Conservation (phyloP, 331 rosid genomes). For the Acacia concinna region DNA sequence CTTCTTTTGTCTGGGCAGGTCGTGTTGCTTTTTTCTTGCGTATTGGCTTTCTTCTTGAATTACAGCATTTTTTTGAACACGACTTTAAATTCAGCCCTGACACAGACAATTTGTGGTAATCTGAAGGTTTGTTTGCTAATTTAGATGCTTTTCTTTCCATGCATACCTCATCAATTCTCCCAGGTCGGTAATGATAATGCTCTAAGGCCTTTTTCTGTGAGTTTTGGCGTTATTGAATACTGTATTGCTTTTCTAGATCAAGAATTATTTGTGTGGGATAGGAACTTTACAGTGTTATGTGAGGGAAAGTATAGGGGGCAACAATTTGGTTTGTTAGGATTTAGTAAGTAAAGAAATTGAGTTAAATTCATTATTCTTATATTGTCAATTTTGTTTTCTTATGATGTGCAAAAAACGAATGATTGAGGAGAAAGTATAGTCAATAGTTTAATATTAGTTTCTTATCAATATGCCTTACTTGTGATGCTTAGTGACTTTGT, state of each 20-base stretch:
- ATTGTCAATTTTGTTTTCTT: neutral
- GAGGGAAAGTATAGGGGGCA: neutral
- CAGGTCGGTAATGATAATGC: conserved; percentile 4
- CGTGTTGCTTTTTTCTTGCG: conserved; percentile 70
- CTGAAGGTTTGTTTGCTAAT: conserved; percentile 66
- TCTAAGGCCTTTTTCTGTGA: neutral
- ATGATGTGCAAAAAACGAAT: neutral
- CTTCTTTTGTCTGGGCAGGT: conserved; percentile 43
- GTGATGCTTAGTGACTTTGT: neutral
- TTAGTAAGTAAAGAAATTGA: neutral
- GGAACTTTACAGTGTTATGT: neutral
- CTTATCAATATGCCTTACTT: neutral
- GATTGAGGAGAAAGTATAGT: neutral
- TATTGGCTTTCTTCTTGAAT: conserved; percentile 84
- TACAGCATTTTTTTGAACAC: conserved; percentile 82
- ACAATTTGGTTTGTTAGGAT: neutral
- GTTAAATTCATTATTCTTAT: neutral
- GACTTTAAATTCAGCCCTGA: conserved; percentile 79
- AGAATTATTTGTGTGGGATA: neutral
- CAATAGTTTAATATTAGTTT: neutral
- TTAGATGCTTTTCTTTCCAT: neutral
- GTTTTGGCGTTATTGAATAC: neutral
- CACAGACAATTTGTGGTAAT: conserved; percentile 88
- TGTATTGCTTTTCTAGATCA: neutral
- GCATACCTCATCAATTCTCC: conserved; percentile 17